Evolutionary conservation across 73 alveolate genomes (phyloP), one percentile per base, ranked within the genome.

Genomic region (Tetrahymena thermophila): DNA sequence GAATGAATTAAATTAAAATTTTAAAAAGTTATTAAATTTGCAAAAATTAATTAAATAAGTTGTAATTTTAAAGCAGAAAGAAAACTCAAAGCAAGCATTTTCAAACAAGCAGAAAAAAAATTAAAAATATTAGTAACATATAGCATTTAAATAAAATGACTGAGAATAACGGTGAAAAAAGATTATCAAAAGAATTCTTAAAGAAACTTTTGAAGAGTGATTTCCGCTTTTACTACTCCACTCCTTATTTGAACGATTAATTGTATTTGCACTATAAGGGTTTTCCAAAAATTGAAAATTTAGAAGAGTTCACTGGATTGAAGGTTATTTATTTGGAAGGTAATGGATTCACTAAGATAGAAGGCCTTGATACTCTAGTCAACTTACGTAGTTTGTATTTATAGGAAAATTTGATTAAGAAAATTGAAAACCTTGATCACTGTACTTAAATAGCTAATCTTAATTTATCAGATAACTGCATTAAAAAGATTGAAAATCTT

Each of bases 181-280:
- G 94, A 89, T 43, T 95, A n/a, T 85, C 97, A 0, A 95, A 96
- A 38, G 95, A 96, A 9, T 98, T 89, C 94, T 93, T 98, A 25
- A 97, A 97, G 93, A 98, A 97, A 93, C 97, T 98, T 13, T 97
- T 98, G 93, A 94, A 98, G 94, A 96, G 97, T 50, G 99, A 98
- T 93, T 96, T 97, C 96, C 96, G 97, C 44, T 94, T 97, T 7
- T 99, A 99, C 98, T 99, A 99, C 96, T 94, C 99, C 93, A 99
- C 99, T 5, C 99, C 98, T 94, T 99, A 99, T 89, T 98, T 99
- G 84, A 99, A 99, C 95, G 99, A 99, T 95, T 97, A 98, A 95
- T 98, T 99, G 57, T 99, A 98, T 96, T 97, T 99, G 31, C 99
- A 99, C 97, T 99, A 98, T 93, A 99, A 99, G 96, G 99, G 99